A percentile compares a stretch with the other conserved stretches of the same genome.
phyloP scores from a whole-genome alignment of 345 rosid genomes.

The Eucalyptus polyanthemos region DNA sequence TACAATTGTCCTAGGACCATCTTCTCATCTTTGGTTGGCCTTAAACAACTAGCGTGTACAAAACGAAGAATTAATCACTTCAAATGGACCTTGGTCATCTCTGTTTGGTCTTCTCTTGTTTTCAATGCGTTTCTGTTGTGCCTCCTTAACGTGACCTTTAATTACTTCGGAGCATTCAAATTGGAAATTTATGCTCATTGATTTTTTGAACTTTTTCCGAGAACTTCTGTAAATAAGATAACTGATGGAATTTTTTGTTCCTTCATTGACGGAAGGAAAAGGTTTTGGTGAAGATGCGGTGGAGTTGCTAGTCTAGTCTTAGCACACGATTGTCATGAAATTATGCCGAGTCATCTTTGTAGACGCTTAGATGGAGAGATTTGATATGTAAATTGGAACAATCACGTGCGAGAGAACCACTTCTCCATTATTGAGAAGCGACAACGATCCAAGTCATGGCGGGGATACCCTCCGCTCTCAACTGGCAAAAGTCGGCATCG shows the following conservation, averaged over 20 bases:
- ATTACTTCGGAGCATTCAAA: not conserved
- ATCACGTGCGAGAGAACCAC: not conserved
- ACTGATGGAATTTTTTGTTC: not conserved
- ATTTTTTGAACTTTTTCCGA: not conserved
- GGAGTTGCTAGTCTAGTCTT: not conserved
- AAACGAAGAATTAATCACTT: not conserved
- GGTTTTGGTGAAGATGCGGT: not conserved
- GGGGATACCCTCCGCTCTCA: not conserved
- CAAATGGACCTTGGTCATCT: not conserved
- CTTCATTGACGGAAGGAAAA: not conserved
- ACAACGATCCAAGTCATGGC: not conserved
- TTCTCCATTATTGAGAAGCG: not conserved
- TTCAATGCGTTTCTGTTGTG: not conserved
- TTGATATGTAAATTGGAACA: not conserved
- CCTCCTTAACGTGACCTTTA: not conserved
- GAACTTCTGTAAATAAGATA: not conserved
- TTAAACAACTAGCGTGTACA: not conserved
- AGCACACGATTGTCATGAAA: not conserved
- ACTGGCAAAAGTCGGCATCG: not conserved
- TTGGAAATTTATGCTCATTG: not conserved
- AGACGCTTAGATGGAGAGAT: not conserved
- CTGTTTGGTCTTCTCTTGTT: not conserved
- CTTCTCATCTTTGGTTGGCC: not conserved
- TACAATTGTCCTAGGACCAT: not conserved
- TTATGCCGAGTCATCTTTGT: not conserved